These are phyloP conservation scores for Fusarium circinatum DNA, from an alignment of 2,329 filamentous ascomycete genomes.

Conservation along the genomic window DNA sequence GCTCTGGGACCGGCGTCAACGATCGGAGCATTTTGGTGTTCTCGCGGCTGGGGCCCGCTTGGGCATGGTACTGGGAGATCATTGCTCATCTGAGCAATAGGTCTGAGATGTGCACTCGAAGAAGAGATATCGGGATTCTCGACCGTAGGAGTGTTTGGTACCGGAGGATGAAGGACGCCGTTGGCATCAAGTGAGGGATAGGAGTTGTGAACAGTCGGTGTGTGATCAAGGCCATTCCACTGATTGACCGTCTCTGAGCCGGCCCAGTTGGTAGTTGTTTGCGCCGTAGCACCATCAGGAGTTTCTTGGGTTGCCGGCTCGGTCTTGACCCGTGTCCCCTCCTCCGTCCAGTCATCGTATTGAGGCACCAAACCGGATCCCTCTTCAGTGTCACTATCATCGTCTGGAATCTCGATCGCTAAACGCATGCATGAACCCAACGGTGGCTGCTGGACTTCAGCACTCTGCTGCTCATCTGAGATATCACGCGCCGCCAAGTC, in stretches of 20 bases:
- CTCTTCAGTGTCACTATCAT: background rate
- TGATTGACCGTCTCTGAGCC: rapidly evolving
- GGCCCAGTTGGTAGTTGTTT: too few relatives aligned
- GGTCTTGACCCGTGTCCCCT: background rate
- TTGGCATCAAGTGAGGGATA: rapidly evolving
- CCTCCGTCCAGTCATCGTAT: background rate
- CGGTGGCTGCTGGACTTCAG: background rate
- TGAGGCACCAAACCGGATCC: background rate
- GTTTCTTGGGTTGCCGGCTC: background rate
- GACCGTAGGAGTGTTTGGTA: background rate
- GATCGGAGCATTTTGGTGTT: background rate
- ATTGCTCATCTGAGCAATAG: too few relatives aligned
- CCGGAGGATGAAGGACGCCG: rapidly evolving
- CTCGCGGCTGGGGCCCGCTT: rapidly evolving
- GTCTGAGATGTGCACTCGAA: background rate
- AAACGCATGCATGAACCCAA: background rate
- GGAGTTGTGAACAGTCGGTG: background rate
- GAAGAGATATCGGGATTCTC: rapidly evolving
- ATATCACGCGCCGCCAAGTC: too few relatives aligned
- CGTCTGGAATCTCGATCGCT: background rate
- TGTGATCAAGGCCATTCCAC: background rate
- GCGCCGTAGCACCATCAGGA: background rate
- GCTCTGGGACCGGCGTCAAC: rapidly evolving
- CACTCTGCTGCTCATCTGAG: background rate
- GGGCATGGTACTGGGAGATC: background rate